Conservation (phyloP, 345 rosid genomes). For the Cardamine chenopodiifolia region DNA sequence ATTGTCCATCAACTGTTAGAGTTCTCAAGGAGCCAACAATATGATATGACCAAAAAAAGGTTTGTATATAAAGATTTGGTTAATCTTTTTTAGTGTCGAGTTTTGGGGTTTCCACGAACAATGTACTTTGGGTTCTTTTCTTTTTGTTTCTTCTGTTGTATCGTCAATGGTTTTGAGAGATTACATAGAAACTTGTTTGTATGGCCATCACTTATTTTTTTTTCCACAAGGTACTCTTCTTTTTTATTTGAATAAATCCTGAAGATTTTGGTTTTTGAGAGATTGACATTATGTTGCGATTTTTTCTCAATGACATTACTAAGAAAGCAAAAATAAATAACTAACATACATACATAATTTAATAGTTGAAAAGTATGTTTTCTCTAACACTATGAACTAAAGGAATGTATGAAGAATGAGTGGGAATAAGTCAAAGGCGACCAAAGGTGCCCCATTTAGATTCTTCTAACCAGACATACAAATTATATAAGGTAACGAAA, state of each 20-base stretch:
- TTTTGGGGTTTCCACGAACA: conserved; percentile 23
- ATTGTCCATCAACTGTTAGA: conserved; percentile 71
- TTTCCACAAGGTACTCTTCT: conserved; percentile 1
- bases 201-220: background rate
- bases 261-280: no score
- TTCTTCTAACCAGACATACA: conserved; percentile 17
- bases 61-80: conserved; percentile 41
- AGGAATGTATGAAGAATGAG: conserved; percentile 7
- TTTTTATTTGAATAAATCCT: conserved; percentile 20
- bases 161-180: conserved; percentile 35
- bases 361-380: background rate
- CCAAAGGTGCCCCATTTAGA: conserved; percentile 10
- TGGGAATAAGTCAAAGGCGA: background rate
- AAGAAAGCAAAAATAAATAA: background rate
- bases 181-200: conserved; percentile 38
- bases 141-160: conserved; percentile 13
- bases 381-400: background rate
- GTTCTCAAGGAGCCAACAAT: conserved; percentile 29
- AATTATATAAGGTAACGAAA: background rate
- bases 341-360: background rate
- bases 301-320: background rate
- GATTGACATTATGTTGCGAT: background rate
- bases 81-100: conserved; percentile 13
- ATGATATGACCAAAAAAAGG: conserved; percentile 19
- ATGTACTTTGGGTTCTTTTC: conserved; percentile 2